Base-by-base conservation (phyloP, 176 grass and related monocot species). In the Aegilops tauschii region DNA sequence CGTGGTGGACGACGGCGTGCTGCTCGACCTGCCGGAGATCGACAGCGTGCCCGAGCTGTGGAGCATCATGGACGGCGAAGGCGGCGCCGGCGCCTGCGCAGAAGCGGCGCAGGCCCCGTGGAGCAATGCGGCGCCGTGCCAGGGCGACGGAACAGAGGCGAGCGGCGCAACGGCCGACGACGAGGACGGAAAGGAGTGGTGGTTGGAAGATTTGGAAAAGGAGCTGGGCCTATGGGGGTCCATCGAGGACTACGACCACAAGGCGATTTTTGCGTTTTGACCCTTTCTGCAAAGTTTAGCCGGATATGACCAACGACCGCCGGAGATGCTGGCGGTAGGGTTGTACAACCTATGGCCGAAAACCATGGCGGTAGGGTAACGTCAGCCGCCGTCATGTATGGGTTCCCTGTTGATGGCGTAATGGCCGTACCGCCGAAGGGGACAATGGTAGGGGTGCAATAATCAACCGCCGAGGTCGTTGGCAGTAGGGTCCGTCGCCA, bases 121-220 rank as follows among this genome's bases (percentile, higher is more conserved):
- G 81, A 28, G 14, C 32, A 83, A 83, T 83, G 80, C 80, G 45
- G 80, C 80, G 80, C 35, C 69, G 83, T 82, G 63, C 80, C 23
- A 73, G 1, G 71, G 49, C 49, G 49, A 87, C 54, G 69, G 64
- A 30, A 42, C 81, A 21, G 44, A 61, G 69, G 17, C 14, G 39
- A 6, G 8, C 31, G 78, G 25, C 35, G 72, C 34, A 17, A 78
- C 86, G 37, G 8, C n/a, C 54, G 77, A 86, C 73, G 88, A 93
- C 27, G 81, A 86, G 44, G 88, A 93, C 39, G 81, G 62, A 1
- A 88, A 73, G 21, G 77, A 80, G 12, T 79, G 84, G 83, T 97
- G 94, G 95, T 83, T 94, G 88, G 83, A 92, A 31, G 69, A 92
- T 58, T 86, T 97, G 80, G 95, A 97, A 86, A 76, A 79, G 80